Conservation (phyloP, 2,329 filamentous ascomycete genomes). For the Colletotrichum sp. region DNA sequence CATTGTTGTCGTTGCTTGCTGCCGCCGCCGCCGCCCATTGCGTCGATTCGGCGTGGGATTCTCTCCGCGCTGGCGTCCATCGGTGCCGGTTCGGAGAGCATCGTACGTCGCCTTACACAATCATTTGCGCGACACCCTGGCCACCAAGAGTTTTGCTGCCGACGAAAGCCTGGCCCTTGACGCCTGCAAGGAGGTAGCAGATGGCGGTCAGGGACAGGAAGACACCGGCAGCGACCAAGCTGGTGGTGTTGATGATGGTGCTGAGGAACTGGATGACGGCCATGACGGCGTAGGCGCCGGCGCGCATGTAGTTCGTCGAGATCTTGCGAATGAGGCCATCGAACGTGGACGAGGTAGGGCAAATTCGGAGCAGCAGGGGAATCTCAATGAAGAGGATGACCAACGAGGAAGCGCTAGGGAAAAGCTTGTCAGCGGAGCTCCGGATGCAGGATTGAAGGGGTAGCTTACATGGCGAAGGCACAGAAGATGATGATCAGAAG, state of each 20-base stretch:
- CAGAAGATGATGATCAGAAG: slow-evolving; percentile 55
- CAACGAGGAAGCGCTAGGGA: slow-evolving; percentile 68
- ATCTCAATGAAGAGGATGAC: slow-evolving; percentile 88
- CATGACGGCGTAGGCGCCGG: slow-evolving; percentile 83
- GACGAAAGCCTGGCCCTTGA: slow-evolving; percentile 86
- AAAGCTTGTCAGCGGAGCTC: background rate
- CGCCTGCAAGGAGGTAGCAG: slow-evolving; percentile 80
- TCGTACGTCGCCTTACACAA: slow-evolving; percentile 66
- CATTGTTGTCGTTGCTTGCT: slow-evolving; percentile 1
- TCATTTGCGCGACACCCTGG: slow-evolving; percentile 95
- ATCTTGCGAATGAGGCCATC: slow-evolving; percentile 89
- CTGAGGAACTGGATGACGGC: slow-evolving; percentile 85
- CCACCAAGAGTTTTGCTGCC: slow-evolving; percentile 97
- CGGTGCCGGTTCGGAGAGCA: background rate
- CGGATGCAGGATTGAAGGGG: background rate
- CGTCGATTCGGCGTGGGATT: background rate
- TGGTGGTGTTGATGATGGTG: slow-evolving; percentile 66
- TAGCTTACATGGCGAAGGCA: slow-evolving; percentile 57
- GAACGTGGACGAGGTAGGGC: slow-evolving; percentile 90
- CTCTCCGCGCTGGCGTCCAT: background rate
- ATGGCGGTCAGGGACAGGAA: slow-evolving; percentile 76
- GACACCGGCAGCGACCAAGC: slow-evolving; percentile 85
- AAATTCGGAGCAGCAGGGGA: slow-evolving; percentile 94
- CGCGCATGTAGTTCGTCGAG: slow-evolving; percentile 97
- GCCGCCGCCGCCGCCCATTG: background rate